These are phyloP conservation scores for Sphagnum magellanicum DNA, from an alignment of 228 moss, liverwort and hornwort species.

Conservation along the genomic window DNA sequence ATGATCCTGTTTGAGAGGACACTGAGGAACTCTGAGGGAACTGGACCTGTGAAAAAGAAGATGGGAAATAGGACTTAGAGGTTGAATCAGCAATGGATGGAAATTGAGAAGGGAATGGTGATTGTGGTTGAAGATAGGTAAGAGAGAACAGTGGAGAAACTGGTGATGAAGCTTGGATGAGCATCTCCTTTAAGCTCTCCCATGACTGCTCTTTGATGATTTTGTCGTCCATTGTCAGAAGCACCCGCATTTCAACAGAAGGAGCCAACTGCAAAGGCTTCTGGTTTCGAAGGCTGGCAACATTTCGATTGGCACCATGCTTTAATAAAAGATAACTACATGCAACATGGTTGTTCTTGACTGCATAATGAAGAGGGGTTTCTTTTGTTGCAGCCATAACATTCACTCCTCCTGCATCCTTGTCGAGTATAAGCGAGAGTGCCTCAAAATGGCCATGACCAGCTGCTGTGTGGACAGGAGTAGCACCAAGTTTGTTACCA, in stretches of 20 bases:
- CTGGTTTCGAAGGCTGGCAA: slow-evolving; percentile 86
- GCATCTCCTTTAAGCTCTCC: slow-evolving; percentile 56
- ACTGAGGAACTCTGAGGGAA: neutral
- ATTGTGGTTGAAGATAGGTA: slow-evolving; percentile 38
- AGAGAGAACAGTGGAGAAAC: slow-evolving; percentile 41
- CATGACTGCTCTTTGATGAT: slow-evolving; percentile 64
- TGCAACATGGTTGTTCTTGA: slow-evolving; percentile 86
- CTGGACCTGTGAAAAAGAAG: slow-evolving; percentile 6
- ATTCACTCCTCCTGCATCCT: slow-evolving; percentile 88
- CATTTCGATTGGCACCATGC: slow-evolving; percentile 90
- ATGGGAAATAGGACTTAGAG: slow-evolving; percentile 15
- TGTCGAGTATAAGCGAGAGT: slow-evolving; percentile 76
- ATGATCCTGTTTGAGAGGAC: neutral
- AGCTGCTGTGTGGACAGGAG: slow-evolving; percentile 88
- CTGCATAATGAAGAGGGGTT: slow-evolving; percentile 89
- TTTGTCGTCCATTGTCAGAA: slow-evolving; percentile 70
- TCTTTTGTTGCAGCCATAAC: slow-evolving; percentile 93
- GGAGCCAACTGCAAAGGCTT: slow-evolving; percentile 88
- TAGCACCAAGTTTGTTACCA: slow-evolving; percentile 92
- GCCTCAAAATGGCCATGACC: slow-evolving; percentile 95
- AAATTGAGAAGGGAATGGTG: slow-evolving; percentile 11
- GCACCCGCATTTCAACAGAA: slow-evolving; percentile 82
- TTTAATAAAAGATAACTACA: slow-evolving; percentile 74
- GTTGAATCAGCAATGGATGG: slow-evolving; percentile 35
- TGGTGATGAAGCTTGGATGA: slow-evolving; percentile 25